Base-by-base conservation (phyloP, 495 filamentous ascomycete genomes). In the Lichenothelia convexa region DNA sequence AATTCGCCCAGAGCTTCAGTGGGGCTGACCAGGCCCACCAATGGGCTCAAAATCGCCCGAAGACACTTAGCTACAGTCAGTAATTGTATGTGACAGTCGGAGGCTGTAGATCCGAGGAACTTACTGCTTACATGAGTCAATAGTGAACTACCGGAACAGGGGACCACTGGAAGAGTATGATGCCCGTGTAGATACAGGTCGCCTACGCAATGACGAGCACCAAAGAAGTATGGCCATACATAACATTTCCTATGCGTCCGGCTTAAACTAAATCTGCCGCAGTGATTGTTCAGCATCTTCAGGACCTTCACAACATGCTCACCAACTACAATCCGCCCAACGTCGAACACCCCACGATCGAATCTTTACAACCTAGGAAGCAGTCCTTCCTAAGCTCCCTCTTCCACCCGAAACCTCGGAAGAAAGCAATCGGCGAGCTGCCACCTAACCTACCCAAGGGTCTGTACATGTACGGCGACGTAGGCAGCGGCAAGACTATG, bases 401-500 rank as follows among this genome's bases (percentile, higher is more conserved):
- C 27, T 81, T 94, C 48, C 64, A 71, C 5, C 53, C 64, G 18
- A 44, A 51, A 23, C 54, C 50, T 47, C 47, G 32, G 52, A 61
- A 39, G 38, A 54, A 58, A 11, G 56, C 61, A n/a, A 30, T 37
- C 4, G 32, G 42, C 16, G 53, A 60, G 12, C 73, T 93, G 19
- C 74, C 84, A 16, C 51, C 65, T 35, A 67, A 77, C 45, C 64
- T 93, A 5, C 89, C 89, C 0, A 78, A 82, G 45, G 91, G 91
- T 0, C 54, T 95, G 24, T 95, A 95, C 49, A 78, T 99, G 61
- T 95, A 80, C 50, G 91, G 91, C 15, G 89, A 95, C 55, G 91
- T 99, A 7, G 91, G 91, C 17, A 87, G 83, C 49, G 91, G 91
- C 30, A 99, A 99, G 66, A 95, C 91, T 1, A 99, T 99, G 91